Conservation (phyloP, 2,329 filamentous ascomycete genomes). For the Aspergillus pseudotamarii region DNA sequence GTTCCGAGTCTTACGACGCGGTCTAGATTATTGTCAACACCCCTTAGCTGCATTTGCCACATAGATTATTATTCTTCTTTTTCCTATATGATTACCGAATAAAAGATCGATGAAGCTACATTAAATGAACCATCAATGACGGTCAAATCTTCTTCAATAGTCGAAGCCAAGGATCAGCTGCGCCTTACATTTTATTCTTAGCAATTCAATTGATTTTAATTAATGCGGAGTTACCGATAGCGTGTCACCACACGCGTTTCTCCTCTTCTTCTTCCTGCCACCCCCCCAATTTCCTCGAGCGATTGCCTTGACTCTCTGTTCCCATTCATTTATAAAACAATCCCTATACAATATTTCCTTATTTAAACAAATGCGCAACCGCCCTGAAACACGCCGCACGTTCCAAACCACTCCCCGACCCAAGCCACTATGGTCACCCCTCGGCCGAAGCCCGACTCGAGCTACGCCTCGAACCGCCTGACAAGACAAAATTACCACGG, state of each 20-base stretch:
- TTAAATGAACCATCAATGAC: not conserved
- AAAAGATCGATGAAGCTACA: not conserved
- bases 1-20: not conserved
- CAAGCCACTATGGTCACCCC: not conserved
- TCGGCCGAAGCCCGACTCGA: slow-evolving; percentile 29
- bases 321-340: not conserved
- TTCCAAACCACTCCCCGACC: not conserved
- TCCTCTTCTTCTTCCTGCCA: slow-evolving; percentile 4
- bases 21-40: not conserved
- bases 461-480: slow-evolving; percentile 27
- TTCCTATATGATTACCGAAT: not conserved
- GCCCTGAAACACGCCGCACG: not conserved
- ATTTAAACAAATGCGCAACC: not conserved
- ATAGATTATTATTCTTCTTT: not conserved
- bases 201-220: not conserved
- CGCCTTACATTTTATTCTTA: not conserved
- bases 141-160: not conserved
- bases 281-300: not conserved
- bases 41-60: not conserved
- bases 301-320: not conserved
- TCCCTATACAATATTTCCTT: not conserved
- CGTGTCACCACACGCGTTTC: slow-evolving; percentile 17
- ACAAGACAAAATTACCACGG: slow-evolving; percentile 22
- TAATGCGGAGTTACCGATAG: slow-evolving; percentile 14
- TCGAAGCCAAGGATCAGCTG: not conserved